Conservation (phyloP, 1,284 basidiomycete genomes). For the Exobasidium cylindrosporum region DNA sequence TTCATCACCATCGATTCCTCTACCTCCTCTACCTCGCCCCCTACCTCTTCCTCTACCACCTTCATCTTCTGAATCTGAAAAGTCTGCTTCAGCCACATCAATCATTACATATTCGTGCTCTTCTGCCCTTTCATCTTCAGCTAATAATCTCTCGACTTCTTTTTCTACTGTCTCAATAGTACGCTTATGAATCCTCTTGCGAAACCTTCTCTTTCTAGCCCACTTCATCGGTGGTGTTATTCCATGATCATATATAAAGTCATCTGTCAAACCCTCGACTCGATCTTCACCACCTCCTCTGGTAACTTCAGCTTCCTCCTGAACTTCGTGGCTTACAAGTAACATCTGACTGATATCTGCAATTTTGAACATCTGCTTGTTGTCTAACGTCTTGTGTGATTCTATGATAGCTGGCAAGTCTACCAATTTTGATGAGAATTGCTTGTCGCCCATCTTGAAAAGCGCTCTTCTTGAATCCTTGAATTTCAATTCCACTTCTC, state of each 20-base stretch:
- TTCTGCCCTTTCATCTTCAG: slow-evolving; percentile 76
- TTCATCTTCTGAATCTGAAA: slow-evolving; percentile 34
- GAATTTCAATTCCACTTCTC: slow-evolving; percentile 95
- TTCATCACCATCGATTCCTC: slow-evolving; percentile 2
- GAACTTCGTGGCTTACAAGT: slow-evolving; percentile 41
- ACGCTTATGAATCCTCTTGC: slow-evolving; percentile 81
- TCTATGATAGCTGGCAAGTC: slow-evolving; percentile 93
- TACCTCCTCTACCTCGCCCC: slow-evolving; percentile 14
- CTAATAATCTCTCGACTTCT: slow-evolving; percentile 86
- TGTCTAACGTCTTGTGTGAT: slow-evolving; percentile 93
- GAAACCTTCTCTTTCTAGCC: slow-evolving; percentile 86
- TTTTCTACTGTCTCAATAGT: slow-evolving; percentile 96
- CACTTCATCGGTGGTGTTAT: slow-evolving; percentile 89
- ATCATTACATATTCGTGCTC: slow-evolving; percentile 61
- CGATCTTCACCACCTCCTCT: slow-evolving; percentile 63
- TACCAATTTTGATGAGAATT: slow-evolving; percentile 88
- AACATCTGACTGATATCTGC: slow-evolving; percentile 82
- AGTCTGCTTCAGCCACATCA: slow-evolving; percentile 42
- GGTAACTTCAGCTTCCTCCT: slow-evolving; percentile 64
- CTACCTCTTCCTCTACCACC: background rate
- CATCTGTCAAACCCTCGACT: slow-evolving; percentile 60
- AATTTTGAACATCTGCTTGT: slow-evolving; percentile 90
- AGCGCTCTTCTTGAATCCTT: slow-evolving; percentile 89
- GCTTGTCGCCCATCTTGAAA: slow-evolving; percentile 78
- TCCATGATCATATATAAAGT: slow-evolving; percentile 96